A percentile compares a stretch with the other conserved stretches of the same genome.
Conservation (phyloP, 2,329 filamentous ascomycete species). For the Balansia obtecta region DNA sequence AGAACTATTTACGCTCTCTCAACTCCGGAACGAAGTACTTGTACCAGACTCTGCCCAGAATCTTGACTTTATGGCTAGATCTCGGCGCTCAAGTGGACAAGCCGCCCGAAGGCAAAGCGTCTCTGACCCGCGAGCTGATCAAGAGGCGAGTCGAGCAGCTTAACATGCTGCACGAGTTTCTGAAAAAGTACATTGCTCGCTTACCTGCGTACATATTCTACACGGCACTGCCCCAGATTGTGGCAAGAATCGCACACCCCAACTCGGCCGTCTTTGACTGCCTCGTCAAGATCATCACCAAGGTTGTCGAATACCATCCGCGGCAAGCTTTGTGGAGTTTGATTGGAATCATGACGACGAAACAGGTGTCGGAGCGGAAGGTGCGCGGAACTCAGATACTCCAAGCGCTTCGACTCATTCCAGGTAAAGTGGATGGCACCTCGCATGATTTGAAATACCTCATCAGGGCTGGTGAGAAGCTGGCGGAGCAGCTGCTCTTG, state of each 20-base stretch:
- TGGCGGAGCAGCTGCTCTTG: constrained; percentile 69
- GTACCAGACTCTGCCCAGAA: constrained; percentile 83
- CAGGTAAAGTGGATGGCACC: constrained; percentile 39
- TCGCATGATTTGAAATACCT: constrained; percentile 54
- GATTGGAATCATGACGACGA: constrained; percentile 75
- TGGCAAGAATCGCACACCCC: constrained; percentile 88
- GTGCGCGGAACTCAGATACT: constrained; percentile 40
- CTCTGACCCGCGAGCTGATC: constrained; percentile 37
- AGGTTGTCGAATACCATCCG: constrained; percentile 77
- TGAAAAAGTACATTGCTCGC: constrained; percentile 65
- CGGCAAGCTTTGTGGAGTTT: constrained; percentile 88
- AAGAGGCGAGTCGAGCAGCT: constrained; percentile 52
- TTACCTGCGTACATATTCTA: constrained; percentile 71
- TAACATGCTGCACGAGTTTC: constrained; percentile 55
- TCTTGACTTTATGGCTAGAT: constrained; percentile 90
- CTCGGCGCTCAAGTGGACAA: constrained; percentile 66
- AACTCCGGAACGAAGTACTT: constrained; percentile 89
- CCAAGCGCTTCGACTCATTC: constrained; percentile 31
- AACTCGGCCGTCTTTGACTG: constrained; percentile 66
- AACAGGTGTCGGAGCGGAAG: constrained; percentile 53
- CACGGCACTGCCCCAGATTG: constrained; percentile 76
- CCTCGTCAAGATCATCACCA: constrained; percentile 68
- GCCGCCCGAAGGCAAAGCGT: constrained; percentile 41
- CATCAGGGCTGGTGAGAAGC: constrained; percentile 66
- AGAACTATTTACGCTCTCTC: constrained; percentile 83